Evolutionary conservation across 2,329 filamentous ascomycete genomes (phyloP).

Genomic region (Oidium heveae): DNA sequence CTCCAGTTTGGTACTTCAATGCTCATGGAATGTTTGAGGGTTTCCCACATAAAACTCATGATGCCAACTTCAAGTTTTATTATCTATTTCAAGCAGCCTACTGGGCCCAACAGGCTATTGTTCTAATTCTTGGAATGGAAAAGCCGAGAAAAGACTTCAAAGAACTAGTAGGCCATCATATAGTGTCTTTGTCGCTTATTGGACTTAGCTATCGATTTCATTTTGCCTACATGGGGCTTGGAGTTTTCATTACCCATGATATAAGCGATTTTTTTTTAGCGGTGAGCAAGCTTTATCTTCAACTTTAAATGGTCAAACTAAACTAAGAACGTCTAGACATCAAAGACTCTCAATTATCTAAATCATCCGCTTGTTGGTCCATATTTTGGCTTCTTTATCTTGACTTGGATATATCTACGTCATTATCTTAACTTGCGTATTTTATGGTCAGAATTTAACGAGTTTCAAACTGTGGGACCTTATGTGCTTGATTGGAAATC

Average conservation of each 20-base stretch:
- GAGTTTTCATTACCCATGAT: conserved; percentile 86
- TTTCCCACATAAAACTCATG: conserved; percentile 64
- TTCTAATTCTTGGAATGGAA: conserved; percentile 65
- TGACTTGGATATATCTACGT: conserved; percentile 68
- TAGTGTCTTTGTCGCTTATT: conserved; percentile 69
- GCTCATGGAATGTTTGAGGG: conserved; percentile 70
- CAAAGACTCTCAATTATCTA: conserved; percentile 78
- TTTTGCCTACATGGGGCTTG: conserved; percentile 83
- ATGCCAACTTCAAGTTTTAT: conserved; percentile 73
- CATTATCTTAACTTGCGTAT: conserved; percentile 66
- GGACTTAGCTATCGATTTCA: conserved; percentile 80
- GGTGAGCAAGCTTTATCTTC: conserved; percentile 24
- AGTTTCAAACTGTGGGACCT: conserved; percentile 49
- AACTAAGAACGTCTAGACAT: conserved; percentile 29
- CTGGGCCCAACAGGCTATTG: conserved; percentile 86
- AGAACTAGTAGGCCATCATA: conserved; percentile 75
- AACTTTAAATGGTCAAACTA: neutral
- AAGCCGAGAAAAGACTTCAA: conserved; percentile 89
- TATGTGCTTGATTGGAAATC: conserved; percentile 54
- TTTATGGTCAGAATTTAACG: conserved; percentile 47
- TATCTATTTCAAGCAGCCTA: conserved; percentile 87
- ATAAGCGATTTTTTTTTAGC: conserved; percentile 91
- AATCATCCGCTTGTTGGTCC: conserved; percentile 54
- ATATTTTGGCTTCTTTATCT: conserved; percentile 65
- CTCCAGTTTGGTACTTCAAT: conserved; percentile 93